Conservation (phyloP, 495 filamentous ascomycete species). For the Penicillium mononematosum region DNA sequence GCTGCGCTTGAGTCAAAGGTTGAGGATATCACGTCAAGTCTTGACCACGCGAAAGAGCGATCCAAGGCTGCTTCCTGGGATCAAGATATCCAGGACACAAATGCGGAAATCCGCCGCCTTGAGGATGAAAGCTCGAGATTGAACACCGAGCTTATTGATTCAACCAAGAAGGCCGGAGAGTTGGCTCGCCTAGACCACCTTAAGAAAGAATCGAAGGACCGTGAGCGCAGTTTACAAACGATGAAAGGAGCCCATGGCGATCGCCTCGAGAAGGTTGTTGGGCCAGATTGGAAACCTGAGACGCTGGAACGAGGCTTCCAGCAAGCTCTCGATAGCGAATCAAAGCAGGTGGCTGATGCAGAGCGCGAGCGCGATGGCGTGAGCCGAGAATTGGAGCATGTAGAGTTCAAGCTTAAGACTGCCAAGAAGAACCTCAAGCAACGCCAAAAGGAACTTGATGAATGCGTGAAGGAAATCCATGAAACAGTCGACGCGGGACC, state of each 20-base stretch:
- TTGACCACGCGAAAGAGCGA: slow-evolving; percentile 61
- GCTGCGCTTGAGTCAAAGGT: slow-evolving; percentile 69
- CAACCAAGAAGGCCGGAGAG: slow-evolving; percentile 72
- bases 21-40: slow-evolving; percentile 62
- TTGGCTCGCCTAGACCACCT: slow-evolving; percentile 75
- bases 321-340: slow-evolving; percentile 55
- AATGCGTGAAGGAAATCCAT: slow-evolving; percentile 50
- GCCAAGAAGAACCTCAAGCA: slow-evolving; percentile 58
- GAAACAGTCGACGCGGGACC: slow-evolving; percentile 55
- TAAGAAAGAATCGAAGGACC: slow-evolving; percentile 71
- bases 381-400: slow-evolving; percentile 70
- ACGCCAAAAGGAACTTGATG: slow-evolving; percentile 61
- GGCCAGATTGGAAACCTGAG: slow-evolving; percentile 62
- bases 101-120: slow-evolving; percentile 59
- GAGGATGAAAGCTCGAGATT: slow-evolving; percentile 68
- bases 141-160: slow-evolving; percentile 73
- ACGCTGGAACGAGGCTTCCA: slow-evolving; percentile 74
- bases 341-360: slow-evolving; percentile 53
- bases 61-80: slow-evolving; percentile 65
- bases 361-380: slow-evolving; percentile 67
- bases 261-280: slow-evolving; percentile 62
- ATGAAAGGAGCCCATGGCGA: slow-evolving; percentile 72
- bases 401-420: slow-evolving; percentile 73
- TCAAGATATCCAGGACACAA: slow-evolving; percentile 59
- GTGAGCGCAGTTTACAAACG: slow-evolving; percentile 68